Percentiles rank a stretch among this genome's conserved stretches.
Conservation (phyloP, 768 basidiomycete genomes). For the Tricholomella constricta region DNA sequence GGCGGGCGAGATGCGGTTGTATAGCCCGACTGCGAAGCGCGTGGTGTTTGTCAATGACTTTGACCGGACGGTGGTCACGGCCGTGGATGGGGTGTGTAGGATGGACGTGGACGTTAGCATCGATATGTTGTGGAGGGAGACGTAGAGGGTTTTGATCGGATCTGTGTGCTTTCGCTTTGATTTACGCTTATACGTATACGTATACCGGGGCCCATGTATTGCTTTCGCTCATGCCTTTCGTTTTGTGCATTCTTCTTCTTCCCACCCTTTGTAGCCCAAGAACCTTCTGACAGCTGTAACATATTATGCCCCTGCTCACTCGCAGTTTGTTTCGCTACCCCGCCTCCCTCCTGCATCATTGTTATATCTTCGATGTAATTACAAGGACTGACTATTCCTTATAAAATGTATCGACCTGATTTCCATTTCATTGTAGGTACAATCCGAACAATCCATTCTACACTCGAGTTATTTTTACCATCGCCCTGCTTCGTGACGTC, state of each 20-base stretch:
- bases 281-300: neutral
- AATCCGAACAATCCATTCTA: neutral
- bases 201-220: neutral
- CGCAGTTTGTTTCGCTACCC: neutral
- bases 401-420: neutral
- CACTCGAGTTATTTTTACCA: neutral
- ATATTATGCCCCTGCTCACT: neutral
- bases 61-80: conserved; percentile 53
- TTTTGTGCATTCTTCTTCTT: neutral
- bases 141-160: conserved; percentile 10
- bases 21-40: conserved; percentile 50
- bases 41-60: conserved; percentile 68
- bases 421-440: neutral
- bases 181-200: no score
- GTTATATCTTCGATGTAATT: neutral
- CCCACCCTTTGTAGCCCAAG: conserved; percentile 11
- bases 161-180: no score
- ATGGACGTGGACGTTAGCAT: conserved; percentile 31
- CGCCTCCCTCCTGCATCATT: neutral
- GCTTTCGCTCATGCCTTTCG: neutral
- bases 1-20: conserved; percentile 60
- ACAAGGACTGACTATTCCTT: neutral
- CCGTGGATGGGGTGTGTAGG: conserved; percentile 35
- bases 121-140: conserved; percentile 37
- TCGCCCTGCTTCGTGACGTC: conserved; percentile 6